phyloP scores from a whole-genome alignment of 306 rosid genomes.

The Acacia crassicarpa region DNA sequence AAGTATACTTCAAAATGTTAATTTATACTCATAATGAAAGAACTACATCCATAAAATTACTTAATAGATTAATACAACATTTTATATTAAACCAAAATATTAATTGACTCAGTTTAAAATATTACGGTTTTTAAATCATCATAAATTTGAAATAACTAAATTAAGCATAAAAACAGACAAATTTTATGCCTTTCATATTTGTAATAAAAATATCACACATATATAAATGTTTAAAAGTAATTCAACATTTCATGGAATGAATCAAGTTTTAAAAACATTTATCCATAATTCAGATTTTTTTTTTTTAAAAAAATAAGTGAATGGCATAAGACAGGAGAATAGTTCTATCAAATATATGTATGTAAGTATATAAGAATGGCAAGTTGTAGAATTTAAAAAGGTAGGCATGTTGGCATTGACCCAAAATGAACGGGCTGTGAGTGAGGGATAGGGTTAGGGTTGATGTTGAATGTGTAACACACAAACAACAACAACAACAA shows the following conservation, averaged over 20 bases:
- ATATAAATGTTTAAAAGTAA: background rate
- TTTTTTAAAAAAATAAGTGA: too few species aligned
- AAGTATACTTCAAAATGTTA: background rate
- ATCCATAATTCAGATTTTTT: too few species aligned
- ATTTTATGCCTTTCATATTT: background rate
- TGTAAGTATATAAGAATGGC: background rate
- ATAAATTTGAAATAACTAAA: background rate
- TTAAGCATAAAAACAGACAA: background rate
- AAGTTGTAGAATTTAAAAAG: background rate
- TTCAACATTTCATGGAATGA: background rate
- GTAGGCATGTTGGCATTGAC: background rate
- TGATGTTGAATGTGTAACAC: background rate
- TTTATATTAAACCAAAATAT: background rate
- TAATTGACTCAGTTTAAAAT: background rate
- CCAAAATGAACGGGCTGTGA: background rate
- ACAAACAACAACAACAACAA: background rate
- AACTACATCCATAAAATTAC: background rate
- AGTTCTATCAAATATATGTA: too few species aligned
- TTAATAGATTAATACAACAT: background rate
- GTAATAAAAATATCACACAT: background rate
- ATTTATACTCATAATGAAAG: background rate
- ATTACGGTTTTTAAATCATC: background rate
- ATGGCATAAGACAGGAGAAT: too few species aligned
- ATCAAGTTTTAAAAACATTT: background rate
- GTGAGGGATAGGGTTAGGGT: background rate